Evolutionary conservation across 441 rosid genomes (phyloP).

Genomic region (Populus hybrid): DNA sequence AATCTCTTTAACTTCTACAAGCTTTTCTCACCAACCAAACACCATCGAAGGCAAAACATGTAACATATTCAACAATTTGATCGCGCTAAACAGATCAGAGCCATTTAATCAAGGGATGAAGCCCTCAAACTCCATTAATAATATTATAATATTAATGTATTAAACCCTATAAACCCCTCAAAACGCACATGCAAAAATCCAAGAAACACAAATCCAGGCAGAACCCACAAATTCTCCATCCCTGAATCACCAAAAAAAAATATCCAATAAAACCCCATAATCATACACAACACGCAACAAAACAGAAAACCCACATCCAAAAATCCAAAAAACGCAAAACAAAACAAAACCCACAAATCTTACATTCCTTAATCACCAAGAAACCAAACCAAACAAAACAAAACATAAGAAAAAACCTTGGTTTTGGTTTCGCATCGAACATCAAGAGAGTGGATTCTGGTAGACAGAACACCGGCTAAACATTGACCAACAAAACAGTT

Average conservation of each 20-base stretch:
- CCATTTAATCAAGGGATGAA: not conserved
- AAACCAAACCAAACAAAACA: not conserved
- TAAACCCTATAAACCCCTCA: not conserved
- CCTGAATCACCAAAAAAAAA: not conserved
- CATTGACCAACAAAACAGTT: slow-evolving; percentile 68
- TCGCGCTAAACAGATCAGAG: not conserved
- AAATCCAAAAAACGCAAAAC: not conserved
- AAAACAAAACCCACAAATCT: not conserved
- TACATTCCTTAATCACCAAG: not conserved
- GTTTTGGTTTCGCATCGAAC: slow-evolving; percentile 93
- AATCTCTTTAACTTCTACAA: not conserved
- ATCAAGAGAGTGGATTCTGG: slow-evolving; percentile 81
- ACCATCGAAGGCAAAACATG: not conserved
- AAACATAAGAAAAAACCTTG: slow-evolving; percentile 37
- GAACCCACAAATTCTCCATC: too few species aligned
- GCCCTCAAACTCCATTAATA: not conserved
- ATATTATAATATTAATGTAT: too few species aligned
- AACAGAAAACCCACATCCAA: not conserved
- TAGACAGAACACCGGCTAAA: slow-evolving; percentile 86
- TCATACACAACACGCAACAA: not conserved
- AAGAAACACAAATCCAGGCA: not conserved
- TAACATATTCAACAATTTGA: not conserved
- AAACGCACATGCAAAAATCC: not conserved
- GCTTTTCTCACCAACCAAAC: not conserved
- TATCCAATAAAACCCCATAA: too few species aligned